A percentile compares a stretch with the other conserved stretches of the same genome.
Conservation (phyloP, 257 asterid genomes). For the Plantago elongata region DNA sequence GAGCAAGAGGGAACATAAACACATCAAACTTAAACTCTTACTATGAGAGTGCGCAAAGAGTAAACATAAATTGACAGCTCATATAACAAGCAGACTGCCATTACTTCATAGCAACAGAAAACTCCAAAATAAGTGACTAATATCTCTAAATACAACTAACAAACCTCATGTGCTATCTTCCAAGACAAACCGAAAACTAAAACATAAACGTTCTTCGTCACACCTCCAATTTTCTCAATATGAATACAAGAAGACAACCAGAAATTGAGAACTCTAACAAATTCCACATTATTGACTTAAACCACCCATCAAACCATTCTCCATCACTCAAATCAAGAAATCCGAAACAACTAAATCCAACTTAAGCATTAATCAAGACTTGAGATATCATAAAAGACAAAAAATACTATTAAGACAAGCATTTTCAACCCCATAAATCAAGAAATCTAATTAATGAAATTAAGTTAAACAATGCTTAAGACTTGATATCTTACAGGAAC, state of each 20-base stretch:
- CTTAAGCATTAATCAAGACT: slow-evolving; percentile 17
- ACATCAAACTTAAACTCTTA: neutral
- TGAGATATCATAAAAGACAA: slow-evolving; percentile 14
- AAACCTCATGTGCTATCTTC: slow-evolving; percentile 24
- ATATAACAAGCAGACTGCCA: slow-evolving; percentile 9
- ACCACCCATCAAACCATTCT: neutral
- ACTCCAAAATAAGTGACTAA: slow-evolving; percentile 22
- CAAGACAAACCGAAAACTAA: slow-evolving; percentile 1
- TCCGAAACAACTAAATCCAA: slow-evolving; percentile 12
- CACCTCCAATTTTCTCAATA: slow-evolving; percentile 22
- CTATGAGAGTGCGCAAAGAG: slow-evolving; percentile 2
- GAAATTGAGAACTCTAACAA: no score
- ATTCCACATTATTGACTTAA: neutral
- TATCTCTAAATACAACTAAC: slow-evolving; percentile 26
- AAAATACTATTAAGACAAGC: neutral
- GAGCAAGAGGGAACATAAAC: slow-evolving; percentile 5
- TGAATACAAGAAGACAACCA: slow-evolving; percentile 11
- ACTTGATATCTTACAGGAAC: no score
- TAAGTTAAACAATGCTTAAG: no score
- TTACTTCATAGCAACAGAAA: slow-evolving; percentile 16
- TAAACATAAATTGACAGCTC: slow-evolving; percentile 16
- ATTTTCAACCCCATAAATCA: no score
- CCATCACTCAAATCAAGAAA: slow-evolving; percentile 18
- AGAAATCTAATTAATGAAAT: no score
- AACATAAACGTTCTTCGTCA: no score